Conservation (phyloP, 2,329 filamentous ascomycete species). For the Penicillium sp. region DNA sequence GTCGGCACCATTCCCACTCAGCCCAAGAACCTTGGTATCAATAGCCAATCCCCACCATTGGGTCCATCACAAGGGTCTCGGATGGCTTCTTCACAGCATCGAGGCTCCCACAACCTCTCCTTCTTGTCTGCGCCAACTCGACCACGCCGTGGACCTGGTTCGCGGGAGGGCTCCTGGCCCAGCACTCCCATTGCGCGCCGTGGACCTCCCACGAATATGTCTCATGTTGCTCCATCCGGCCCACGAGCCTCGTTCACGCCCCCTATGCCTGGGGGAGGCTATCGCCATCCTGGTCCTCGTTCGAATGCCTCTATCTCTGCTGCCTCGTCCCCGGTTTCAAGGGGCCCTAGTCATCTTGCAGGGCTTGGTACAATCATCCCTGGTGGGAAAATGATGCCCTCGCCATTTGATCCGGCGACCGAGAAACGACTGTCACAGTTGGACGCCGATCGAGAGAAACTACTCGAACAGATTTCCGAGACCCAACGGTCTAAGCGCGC, state of each 20-base stretch:
- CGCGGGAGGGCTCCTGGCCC: slow-evolving; percentile 32
- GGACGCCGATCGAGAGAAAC: slow-evolving; percentile 42
- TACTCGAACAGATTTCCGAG: slow-evolving; percentile 42
- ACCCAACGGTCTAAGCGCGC: slow-evolving; percentile 41
- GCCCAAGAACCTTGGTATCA: slow-evolving; percentile 26
- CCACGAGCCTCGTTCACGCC: slow-evolving; percentile 32
- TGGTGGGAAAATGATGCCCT: slow-evolving; percentile 40
- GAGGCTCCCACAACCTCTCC: slow-evolving; percentile 34
- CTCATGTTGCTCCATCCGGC: slow-evolving; percentile 35
- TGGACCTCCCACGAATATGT: slow-evolving; percentile 25
- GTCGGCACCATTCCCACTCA: slow-evolving; percentile 27
- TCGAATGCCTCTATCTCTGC: slow-evolving; percentile 33
- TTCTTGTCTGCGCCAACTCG: slow-evolving; percentile 45
- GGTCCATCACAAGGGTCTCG: slow-evolving; percentile 37
- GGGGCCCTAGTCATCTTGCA: slow-evolving; percentile 37
- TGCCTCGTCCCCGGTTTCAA: slow-evolving; percentile 28
- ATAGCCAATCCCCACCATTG: slow-evolving; percentile 29
- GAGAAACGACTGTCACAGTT: slow-evolving; percentile 44
- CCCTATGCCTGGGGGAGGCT: slow-evolving; percentile 24
- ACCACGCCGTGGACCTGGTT: slow-evolving; percentile 39
- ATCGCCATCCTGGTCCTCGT: slow-evolving; percentile 35
- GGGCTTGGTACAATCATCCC: slow-evolving; percentile 38
- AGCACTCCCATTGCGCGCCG: slow-evolving; percentile 31
- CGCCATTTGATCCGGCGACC: slow-evolving; percentile 33
- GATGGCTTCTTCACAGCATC: slow-evolving; percentile 33